Evolutionary conservation across 2,329 filamentous ascomycete genomes (phyloP).

Genomic region (Pyricularia grisea): DNA sequence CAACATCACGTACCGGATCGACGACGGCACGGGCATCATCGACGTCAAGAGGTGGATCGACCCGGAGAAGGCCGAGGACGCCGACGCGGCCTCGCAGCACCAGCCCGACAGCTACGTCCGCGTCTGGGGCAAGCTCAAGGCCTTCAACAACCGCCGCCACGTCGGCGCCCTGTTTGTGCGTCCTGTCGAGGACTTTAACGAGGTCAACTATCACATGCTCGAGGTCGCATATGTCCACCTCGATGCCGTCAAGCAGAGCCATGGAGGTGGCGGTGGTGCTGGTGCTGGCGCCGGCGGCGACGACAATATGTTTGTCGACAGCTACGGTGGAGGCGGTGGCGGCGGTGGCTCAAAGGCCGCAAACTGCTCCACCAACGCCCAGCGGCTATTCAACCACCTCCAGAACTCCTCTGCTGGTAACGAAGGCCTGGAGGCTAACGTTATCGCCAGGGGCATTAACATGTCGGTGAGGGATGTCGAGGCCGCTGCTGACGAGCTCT

Average conservation of each 20-base stretch:
- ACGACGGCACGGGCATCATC: slow-evolving; percentile 87
- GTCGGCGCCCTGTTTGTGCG: slow-evolving; percentile 75
- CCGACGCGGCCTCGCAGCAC: slow-evolving; percentile 36
- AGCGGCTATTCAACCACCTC: slow-evolving; percentile 64
- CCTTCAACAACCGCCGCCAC: slow-evolving; percentile 74
- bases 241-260: slow-evolving; percentile 64
- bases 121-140: slow-evolving; percentile 76
- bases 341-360: slow-evolving; percentile 26
- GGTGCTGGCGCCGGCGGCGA: slow-evolving; percentile 27
- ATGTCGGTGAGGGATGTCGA: slow-evolving; percentile 63
- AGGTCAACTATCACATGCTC: slow-evolving; percentile 85
- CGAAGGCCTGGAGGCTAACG: slow-evolving; percentile 75
- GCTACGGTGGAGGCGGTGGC: slow-evolving; percentile 26
- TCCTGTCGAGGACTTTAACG: slow-evolving; percentile 75
- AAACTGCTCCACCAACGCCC: slow-evolving; percentile 47
- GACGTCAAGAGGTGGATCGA: slow-evolving; percentile 88
- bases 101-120: slow-evolving; percentile 72
- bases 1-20: slow-evolving; percentile 85
- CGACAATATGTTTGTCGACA: slow-evolving; percentile 48
- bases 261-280: slow-evolving; percentile 20
- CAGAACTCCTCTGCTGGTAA: slow-evolving; percentile 59
- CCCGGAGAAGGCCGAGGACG: slow-evolving; percentile 42
- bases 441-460: slow-evolving; percentile 57
- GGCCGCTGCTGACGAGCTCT: slow-evolving; percentile 72
- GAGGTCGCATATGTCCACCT: slow-evolving; percentile 87